These are phyloP conservation scores for Clarireedia hainanense DNA, from an alignment of 2,329 filamentous ascomycete species.

Conservation along the genomic window DNA sequence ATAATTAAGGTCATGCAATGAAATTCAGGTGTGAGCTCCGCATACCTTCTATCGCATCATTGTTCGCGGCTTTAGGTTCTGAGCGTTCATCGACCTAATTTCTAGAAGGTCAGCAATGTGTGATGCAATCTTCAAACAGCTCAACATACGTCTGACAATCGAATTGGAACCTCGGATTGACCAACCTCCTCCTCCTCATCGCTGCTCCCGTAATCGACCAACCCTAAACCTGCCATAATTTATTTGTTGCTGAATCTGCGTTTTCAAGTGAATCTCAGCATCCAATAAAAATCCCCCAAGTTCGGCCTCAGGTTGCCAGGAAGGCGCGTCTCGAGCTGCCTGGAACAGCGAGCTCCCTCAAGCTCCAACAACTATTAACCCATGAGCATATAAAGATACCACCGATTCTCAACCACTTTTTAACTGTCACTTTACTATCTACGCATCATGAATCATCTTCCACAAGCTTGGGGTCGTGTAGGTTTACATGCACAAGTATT, in stretches of 20 bases:
- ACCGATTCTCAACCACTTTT: background rate
- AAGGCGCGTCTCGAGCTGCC: constrained; percentile 10
- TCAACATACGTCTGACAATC: constrained; percentile 16
- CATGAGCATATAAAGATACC: constrained; percentile 7
- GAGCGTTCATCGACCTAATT: constrained; percentile 14
- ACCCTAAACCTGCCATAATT: constrained; percentile 28
- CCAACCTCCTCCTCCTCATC: constrained; percentile 30
- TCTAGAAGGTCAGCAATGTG: constrained; percentile 19
- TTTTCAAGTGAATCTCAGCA: background rate
- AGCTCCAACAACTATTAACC: constrained; percentile 9
- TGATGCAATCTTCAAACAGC: background rate
- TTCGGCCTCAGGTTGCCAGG: constrained; percentile 2
- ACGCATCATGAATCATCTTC: constrained; percentile 58
- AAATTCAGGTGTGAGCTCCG: background rate
- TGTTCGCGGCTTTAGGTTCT: constrained; percentile 10
- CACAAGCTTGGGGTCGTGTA: constrained; percentile 67
- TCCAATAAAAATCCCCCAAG: background rate
- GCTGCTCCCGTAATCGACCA: constrained; percentile 34
- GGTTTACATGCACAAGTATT: constrained; percentile 27
- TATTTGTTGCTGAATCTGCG: background rate
- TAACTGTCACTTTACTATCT: background rate
- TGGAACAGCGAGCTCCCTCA: constrained; percentile 9
- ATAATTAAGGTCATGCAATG: constrained; percentile 11
- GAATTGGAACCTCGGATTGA: constrained; percentile 11
- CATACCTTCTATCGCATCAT: constrained; percentile 18